A percentile compares a stretch with the other conserved stretches of the same genome.
Evolutionary conservation across 331 rosid species (phyloP).

Genomic region (Phaseolus coccineus): DNA sequence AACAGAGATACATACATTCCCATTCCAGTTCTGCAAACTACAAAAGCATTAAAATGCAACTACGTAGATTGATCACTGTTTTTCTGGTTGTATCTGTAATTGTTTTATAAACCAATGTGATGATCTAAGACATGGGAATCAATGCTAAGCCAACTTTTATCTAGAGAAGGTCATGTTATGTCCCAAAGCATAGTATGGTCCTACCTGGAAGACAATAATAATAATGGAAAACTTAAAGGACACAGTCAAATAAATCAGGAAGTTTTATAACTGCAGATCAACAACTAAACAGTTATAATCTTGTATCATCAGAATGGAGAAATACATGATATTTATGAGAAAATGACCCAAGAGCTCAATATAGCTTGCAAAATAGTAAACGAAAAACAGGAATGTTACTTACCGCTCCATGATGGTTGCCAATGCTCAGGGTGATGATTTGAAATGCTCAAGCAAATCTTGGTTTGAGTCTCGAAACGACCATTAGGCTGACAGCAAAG

Average conservation of each 20-base stretch:
- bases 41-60: slow-evolving; percentile 7
- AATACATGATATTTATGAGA: slow-evolving; percentile 5
- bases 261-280: slow-evolving; percentile 1
- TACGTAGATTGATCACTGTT: slow-evolving; percentile 24
- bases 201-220: background rate
- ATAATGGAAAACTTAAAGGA: background rate
- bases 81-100: slow-evolving; percentile 9
- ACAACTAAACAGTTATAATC: background rate
- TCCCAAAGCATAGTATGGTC: slow-evolving; percentile 19
- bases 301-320: background rate
- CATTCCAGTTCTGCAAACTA: background rate
- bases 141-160: slow-evolving; percentile 11
- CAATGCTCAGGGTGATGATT: slow-evolving; percentile 98
- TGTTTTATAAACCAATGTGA: background rate
- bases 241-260: slow-evolving; percentile 12
- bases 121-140: slow-evolving; percentile 12
- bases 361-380: slow-evolving; percentile 2
- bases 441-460: slow-evolving; percentile 95
- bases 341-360: slow-evolving; percentile 2
- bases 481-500: slow-evolving; percentile 76
- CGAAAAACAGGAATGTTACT: slow-evolving; percentile 18
- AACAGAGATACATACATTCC: background rate
- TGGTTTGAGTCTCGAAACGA: slow-evolving; percentile 92
- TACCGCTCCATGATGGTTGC: slow-evolving; percentile 99
- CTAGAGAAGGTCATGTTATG: background rate